Percentiles rank a stretch among this genome's conserved stretches.
Evolutionary conservation across 768 basidiomycete species (phyloP).

Genomic region (Boletus bicolor): DNA sequence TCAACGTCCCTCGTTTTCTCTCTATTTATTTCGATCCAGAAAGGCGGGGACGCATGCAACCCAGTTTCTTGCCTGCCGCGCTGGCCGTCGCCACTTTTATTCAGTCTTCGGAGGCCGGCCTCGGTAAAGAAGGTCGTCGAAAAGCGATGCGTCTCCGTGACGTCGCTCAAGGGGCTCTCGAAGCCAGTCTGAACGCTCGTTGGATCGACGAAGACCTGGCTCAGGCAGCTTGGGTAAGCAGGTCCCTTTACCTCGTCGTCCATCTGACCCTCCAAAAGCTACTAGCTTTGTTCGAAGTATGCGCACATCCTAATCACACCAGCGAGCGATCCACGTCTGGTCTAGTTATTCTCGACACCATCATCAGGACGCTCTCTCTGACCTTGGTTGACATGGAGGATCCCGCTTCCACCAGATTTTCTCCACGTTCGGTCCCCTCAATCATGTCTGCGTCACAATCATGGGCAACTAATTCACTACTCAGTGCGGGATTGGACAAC

Average conservation of each 20-base stretch:
- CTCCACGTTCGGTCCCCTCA: slow-evolving; percentile 47
- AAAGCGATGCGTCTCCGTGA: slow-evolving; percentile 61
- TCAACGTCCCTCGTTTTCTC: slow-evolving; percentile 70
- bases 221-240: slow-evolving; percentile 73
- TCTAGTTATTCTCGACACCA: slow-evolving; percentile 60
- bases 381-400: slow-evolving; percentile 59
- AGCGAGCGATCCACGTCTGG: slow-evolving; percentile 52
- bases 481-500: background rate
- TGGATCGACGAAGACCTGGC: slow-evolving; percentile 74
- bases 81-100: slow-evolving; percentile 68
- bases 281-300: slow-evolving; percentile 69
- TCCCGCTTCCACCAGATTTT: slow-evolving; percentile 48
- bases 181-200: slow-evolving; percentile 65
- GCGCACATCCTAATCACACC: slow-evolving; percentile 61
- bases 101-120: slow-evolving; percentile 61
- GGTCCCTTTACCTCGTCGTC: background rate
- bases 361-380: slow-evolving; percentile 60
- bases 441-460: slow-evolving; percentile 27
- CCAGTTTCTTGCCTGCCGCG: slow-evolving; percentile 58
- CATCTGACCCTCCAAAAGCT: slow-evolving; percentile 40
- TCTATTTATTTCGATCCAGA: slow-evolving; percentile 53
- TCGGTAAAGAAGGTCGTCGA: slow-evolving; percentile 48
- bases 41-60: slow-evolving; percentile 57
- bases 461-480: slow-evolving; percentile 1
- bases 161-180: slow-evolving; percentile 65